Conservation (phyloP, 768 basidiomycete species). For the Boletus insuetus region DNA sequence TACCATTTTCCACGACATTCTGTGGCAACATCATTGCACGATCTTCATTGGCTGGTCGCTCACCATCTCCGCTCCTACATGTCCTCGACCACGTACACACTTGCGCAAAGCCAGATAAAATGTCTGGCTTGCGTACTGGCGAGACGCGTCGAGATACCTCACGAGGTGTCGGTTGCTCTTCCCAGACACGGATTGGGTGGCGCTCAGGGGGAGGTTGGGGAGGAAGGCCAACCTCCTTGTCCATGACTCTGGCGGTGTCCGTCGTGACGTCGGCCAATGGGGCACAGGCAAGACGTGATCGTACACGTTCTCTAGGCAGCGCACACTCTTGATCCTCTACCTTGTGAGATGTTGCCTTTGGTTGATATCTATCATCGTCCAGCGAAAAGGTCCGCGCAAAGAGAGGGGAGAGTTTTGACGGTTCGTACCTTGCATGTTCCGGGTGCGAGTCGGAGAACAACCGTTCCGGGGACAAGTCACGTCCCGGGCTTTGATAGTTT, state of each 20-base stretch:
- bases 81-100: neutral
- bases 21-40: neutral
- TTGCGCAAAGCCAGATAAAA: neutral
- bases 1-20: conserved; percentile 9
- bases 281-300: conserved; percentile 1
- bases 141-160: conserved; percentile 15
- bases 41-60: neutral
- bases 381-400: neutral
- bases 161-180: conserved; percentile 14
- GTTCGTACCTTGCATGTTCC: conserved; percentile 13
- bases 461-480: conserved; percentile 15
- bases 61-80: neutral
- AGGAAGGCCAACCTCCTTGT: neutral
- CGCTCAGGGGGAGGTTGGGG: conserved; percentile 10
- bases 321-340: conserved; percentile 4
- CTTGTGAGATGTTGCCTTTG: neutral
- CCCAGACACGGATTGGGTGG: conserved; percentile 29
- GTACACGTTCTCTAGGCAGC: conserved; percentile 2
- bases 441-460: conserved; percentile 6
- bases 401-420: conserved; percentile 11
- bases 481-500: conserved; percentile 13
- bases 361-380: conserved; percentile 7
- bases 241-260: neutral
- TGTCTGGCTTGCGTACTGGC: conserved; percentile 1
- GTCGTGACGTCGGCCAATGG: neutral